Conservation (phyloP, 2,329 filamentous ascomycete genomes). For the Acrocalymma vagum region DNA sequence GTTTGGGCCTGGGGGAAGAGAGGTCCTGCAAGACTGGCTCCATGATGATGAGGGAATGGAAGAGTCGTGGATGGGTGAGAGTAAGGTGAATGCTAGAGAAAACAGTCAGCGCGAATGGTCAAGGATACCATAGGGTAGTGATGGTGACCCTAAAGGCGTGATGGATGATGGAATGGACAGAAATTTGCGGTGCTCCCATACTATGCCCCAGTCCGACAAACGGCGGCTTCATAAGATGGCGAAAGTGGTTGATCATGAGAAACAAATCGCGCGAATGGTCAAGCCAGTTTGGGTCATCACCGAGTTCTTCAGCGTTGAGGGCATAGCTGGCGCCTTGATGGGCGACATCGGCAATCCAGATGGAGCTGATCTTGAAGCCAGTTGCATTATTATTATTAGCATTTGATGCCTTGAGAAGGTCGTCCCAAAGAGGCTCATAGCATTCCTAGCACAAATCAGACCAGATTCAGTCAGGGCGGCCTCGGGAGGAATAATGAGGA, state of each 20-base stretch:
- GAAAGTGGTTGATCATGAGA: slow-evolving; percentile 25
- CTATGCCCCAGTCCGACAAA: slow-evolving; percentile 28
- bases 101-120: not conserved
- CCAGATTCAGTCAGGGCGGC: not conserved
- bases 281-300: slow-evolving; percentile 25
- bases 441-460: slow-evolving; percentile 14
- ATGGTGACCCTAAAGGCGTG: no score
- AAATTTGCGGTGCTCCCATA: slow-evolving; percentile 26
- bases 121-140: not conserved
- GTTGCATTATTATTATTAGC: no score
- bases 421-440: slow-evolving; percentile 28
- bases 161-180: slow-evolving; percentile 1
- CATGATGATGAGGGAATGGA: slow-evolving; percentile 25
- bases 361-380: slow-evolving; percentile 16
- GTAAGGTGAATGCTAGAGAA: slow-evolving; percentile 19
- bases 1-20: slow-evolving; percentile 25
- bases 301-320: slow-evolving; percentile 17
- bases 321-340: slow-evolving; percentile 24
- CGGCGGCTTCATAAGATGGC: slow-evolving; percentile 20
- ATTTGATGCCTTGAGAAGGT: slow-evolving; percentile 16
- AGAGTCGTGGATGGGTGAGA: slow-evolving; percentile 26
- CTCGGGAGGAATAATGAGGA: no score
- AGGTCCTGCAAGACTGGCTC: slow-evolving; percentile 21
- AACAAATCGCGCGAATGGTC: slow-evolving; percentile 29
- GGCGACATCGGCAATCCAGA: slow-evolving; percentile 26